Evolutionary conservation across 1,139 yeast genomes (phyloP), one percentile per base, ranked within the genome.

Genomic region (Arxiozyma bovina): DNA sequence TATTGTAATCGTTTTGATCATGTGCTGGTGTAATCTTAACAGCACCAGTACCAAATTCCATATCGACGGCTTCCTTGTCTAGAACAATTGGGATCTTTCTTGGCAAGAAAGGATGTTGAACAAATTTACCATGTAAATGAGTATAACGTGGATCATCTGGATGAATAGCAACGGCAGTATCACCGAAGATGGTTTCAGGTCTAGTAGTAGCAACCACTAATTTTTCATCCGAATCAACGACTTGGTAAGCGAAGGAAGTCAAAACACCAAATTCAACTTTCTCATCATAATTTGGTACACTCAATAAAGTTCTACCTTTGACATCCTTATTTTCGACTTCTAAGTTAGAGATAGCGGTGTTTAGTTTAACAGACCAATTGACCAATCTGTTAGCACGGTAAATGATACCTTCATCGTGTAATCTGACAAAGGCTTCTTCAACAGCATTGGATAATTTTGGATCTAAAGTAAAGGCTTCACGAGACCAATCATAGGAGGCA

Each of bases 21-120:
- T 93, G 99, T 53, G 96, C 97, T 57, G 99, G 99, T 23, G 99
- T 93, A 69, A 93, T 93, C 75, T 93, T 93, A 61, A 93, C 99
- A 48, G 99, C 99, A 85, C 99, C 99, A 61, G 99, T 93, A 79
- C 99, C 99, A 64, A 93, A 93, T 73, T 88, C 96, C 98, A 93
- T 93, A 72, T 93, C 99, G 60, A 93, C 99, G 45, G 98, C 94
- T 73, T 89, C 96, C 44, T 84, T 70, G 71, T 93, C 99, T 55
- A 91, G 81, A 58, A 93, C 77, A 68, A 93, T 89, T 61, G 99
- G 99, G 55, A 93, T 74, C 68, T 81, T 78, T 71, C 91, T 85
- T 69, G 86, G 88, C 64, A 89, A 75, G 74, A 93, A 87, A 58
- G 99, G 99, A 74, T 93, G 99, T 62, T 81, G 72, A 56, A 87